These are phyloP conservation scores for Albugo candida DNA, from an alignment of 352 stramenopile species.

Conservation along the genomic window DNA sequence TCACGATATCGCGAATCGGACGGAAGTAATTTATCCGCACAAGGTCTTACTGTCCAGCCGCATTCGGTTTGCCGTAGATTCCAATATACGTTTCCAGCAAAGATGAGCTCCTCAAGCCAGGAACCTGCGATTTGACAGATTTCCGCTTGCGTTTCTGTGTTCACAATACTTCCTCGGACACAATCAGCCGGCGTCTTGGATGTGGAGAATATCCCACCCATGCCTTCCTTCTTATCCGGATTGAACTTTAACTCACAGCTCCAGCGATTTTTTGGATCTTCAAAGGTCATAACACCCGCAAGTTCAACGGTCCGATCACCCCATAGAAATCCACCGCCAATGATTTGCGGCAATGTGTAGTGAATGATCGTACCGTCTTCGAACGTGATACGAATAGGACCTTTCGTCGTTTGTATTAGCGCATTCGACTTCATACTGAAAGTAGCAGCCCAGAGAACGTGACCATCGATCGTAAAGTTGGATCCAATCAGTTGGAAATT, in stretches of 20 bases:
- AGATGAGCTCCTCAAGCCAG: constrained; percentile 59
- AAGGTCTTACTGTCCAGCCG: constrained; percentile 32
- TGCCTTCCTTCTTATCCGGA: constrained; percentile 70
- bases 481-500: constrained; percentile 61
- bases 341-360: constrained; percentile 52
- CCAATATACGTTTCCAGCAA: constrained; percentile 53
- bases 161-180: constrained; percentile 44
- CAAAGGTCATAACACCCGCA: constrained; percentile 41
- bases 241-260: constrained; percentile 62
- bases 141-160: constrained; percentile 36
- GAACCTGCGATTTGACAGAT: constrained; percentile 53
- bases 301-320: constrained; percentile 68
- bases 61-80: constrained; percentile 34
- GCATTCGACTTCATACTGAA: constrained; percentile 78
- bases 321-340: constrained; percentile 60
- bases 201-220: constrained; percentile 65
- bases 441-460: constrained; percentile 50
- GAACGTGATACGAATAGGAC: constrained; percentile 51
- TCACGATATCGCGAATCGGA: constrained; percentile 60
- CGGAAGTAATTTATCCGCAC: constrained; percentile 32
- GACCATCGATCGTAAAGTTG: constrained; percentile 49
- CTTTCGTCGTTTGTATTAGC: constrained; percentile 58
- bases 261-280: constrained; percentile 55
- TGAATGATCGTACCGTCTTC: constrained; percentile 39
- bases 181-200: constrained; percentile 57